Evolutionary conservation across 2,329 filamentous ascomycete species (phyloP), one percentile per base, ranked within the genome.

Genomic region (Paramyrothecium sp.): DNA sequence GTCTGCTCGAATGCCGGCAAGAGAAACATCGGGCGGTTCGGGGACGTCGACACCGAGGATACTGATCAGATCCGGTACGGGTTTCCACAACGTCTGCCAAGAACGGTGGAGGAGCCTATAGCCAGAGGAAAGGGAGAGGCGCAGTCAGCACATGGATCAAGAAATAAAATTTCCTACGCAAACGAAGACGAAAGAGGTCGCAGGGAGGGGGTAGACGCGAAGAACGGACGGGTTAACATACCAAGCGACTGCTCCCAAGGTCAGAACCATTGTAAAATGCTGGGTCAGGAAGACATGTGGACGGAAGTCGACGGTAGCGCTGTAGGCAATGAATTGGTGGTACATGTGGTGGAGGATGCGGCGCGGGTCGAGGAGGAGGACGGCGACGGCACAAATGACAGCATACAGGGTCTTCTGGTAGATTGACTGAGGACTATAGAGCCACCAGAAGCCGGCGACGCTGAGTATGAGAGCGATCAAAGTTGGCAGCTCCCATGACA

Each of bases 31-130:
- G 54, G 95, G 95, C 22, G 91, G 83, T 61, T 92, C 89, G 60
- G 95, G 95, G 54, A 99, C 94, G 70, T 99, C 95, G 71, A 98
- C 88, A 58, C 94, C 93, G 51, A 99, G 86, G 53, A 97, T 91
- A 65, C 88, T 88, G 67, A 98, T 93, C 51, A 99, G 85, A 62
- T 96, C 88, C 57, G 94, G 91, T 56, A 97, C 92, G 22, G 94
- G 92, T 67, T 94, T 97, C 75, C 91, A 89, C 55, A 97, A 82
- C 41, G 96, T 95, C 71, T 93, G 90, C 78, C 90, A 92, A 60
- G 92, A 91, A 70, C 95, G 89, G 72, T 91, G 89, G 58, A 92
- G 81, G 60, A 97, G 83, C 92, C 91, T 95, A 38, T 8, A 55
- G 34, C 10, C 26, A 41, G 30, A 49, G 53, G 30, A 54, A 52